phyloP scores from a whole-genome alignment of 2,329 filamentous ascomycete genomes.

The Scedosporium aurantiacum region DNA sequence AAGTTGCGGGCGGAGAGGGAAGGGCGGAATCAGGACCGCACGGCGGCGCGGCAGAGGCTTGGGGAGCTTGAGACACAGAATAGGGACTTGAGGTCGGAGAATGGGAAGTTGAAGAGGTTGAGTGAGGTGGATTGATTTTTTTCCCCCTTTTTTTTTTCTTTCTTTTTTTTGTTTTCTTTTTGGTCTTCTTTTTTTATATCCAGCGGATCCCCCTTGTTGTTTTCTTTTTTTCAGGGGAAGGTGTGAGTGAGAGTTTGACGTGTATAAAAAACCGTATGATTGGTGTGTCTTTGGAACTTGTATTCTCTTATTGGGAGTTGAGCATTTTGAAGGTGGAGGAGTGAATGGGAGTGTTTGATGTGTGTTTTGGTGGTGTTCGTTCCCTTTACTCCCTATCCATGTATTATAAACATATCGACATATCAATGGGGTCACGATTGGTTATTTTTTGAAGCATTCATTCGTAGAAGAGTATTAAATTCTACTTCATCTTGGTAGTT shows the following conservation, averaged over 20 bases:
- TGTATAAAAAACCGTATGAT: too few relatives aligned
- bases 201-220: neutral
- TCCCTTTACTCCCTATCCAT: too few relatives aligned
- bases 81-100: slow-evolving; percentile 52
- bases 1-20: slow-evolving; percentile 86
- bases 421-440: neutral
- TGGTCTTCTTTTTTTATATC: neutral
- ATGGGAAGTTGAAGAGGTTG: slow-evolving; percentile 29
- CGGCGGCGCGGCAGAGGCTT: slow-evolving; percentile 68
- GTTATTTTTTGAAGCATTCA: neutral
- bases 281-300: too few relatives aligned
- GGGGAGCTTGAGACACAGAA: slow-evolving; percentile 68
- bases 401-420: too few relatives aligned
- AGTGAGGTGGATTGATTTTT: neutral
- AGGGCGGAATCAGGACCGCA: slow-evolving; percentile 71
- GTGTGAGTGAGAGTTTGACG: too few relatives aligned
- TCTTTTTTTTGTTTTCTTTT: neutral
- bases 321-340: too few relatives aligned
- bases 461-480: neutral
- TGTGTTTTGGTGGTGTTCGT: too few relatives aligned
- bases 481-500: neutral
- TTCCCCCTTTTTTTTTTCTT: neutral
- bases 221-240: neutral
- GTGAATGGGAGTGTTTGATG: too few relatives aligned
- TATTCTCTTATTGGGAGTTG: too few relatives aligned